Conservation (phyloP, 106 monocot species). For the Dendrobium nobile region DNA sequence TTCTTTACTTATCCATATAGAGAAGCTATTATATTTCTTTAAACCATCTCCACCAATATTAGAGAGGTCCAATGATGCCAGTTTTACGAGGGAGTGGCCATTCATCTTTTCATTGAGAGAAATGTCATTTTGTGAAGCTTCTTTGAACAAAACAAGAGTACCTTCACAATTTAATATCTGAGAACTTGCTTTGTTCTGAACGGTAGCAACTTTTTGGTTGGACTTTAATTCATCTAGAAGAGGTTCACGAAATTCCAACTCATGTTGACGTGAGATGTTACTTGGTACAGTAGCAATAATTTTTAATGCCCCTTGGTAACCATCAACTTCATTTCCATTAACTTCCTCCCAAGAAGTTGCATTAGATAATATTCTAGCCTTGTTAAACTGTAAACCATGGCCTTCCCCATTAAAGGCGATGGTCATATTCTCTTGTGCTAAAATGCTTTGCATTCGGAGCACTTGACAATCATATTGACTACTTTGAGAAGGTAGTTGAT, state of each 20-base stretch:
- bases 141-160: constrained; percentile 16
- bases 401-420: constrained; percentile 33
- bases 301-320: constrained; percentile 24
- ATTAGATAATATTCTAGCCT: constrained; percentile 33
- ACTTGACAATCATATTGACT: constrained; percentile 19
- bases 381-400: constrained; percentile 25
- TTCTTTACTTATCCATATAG: constrained; percentile 85
- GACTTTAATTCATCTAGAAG: constrained; percentile 9
- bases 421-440: constrained; percentile 34
- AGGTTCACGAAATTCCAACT: constrained; percentile 21
- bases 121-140: constrained; percentile 14
- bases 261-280: constrained; percentile 10
- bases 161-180: constrained; percentile 21
- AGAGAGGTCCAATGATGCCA: constrained; percentile 41
- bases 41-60: constrained; percentile 33
- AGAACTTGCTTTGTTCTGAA: neutral
- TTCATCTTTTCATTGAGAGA: constrained; percentile 23
- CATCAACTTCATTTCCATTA: constrained; percentile 23
- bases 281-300: constrained; percentile 12
- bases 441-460: constrained; percentile 15
- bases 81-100: constrained; percentile 37
- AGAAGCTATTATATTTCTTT: constrained; percentile 81
- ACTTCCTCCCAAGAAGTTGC: constrained; percentile 45
- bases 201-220: constrained; percentile 4
- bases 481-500: constrained; percentile 3